phyloP scores from a whole-genome alignment of 2,329 filamentous ascomycete genomes.

The Myriosclerotinia curreyana region DNA sequence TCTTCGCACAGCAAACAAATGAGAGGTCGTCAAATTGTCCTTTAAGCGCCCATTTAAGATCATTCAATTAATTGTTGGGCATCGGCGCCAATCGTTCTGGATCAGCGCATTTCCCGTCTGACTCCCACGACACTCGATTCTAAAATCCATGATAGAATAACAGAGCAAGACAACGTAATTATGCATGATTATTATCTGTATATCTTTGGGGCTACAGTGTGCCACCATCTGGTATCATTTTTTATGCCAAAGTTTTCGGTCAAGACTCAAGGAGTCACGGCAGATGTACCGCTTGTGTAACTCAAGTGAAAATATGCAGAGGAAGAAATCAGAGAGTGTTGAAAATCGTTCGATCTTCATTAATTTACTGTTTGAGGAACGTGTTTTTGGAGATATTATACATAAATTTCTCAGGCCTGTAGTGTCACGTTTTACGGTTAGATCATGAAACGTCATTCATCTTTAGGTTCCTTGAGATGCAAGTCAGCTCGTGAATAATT shows the following conservation, averaged over 20 bases:
- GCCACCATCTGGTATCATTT: background rate
- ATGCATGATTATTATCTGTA: background rate
- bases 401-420: background rate
- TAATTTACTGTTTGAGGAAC: background rate
- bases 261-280: slow-evolving; percentile 2
- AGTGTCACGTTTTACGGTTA: background rate
- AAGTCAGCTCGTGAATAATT: background rate
- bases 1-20: background rate
- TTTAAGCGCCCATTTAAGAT: slow-evolving; percentile 6
- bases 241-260: background rate
- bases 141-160: background rate
- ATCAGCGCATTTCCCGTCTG: background rate
- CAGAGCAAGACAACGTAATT: background rate
- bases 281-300: background rate
- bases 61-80: no score
- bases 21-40: background rate
- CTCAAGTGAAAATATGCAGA: background rate
- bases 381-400: background rate
- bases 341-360: background rate
- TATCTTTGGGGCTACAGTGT: background rate
- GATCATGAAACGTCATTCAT: background rate
- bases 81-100: background rate
- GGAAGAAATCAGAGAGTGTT: background rate
- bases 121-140: background rate
- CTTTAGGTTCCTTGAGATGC: background rate